A percentile compares a stretch with the other conserved stretches of the same genome.
Conservation (phyloP, 202 grass and related monocot species). For the Setaria viridis region DNA sequence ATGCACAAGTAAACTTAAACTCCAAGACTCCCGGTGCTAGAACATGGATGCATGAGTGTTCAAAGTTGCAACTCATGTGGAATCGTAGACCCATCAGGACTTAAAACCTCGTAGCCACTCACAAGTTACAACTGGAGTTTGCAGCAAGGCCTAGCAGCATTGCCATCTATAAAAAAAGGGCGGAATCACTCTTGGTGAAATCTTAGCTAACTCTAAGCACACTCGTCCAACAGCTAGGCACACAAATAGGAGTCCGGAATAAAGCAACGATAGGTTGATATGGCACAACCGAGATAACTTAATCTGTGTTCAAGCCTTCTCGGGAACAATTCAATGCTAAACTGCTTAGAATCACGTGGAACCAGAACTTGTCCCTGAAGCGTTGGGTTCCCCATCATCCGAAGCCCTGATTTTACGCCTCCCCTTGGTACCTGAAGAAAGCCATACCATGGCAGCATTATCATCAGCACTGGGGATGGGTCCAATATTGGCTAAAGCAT, state of each 20-base stretch:
- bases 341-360: not conserved
- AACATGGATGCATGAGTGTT: too few species aligned
- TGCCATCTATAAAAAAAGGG: not conserved
- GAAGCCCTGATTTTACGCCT: not conserved
- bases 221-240: not conserved
- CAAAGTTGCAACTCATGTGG: too few species aligned
- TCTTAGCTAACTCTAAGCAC: not conserved
- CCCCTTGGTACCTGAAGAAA: not conserved
- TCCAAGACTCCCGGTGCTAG: not conserved
- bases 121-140: too few species aligned
- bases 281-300: not conserved
- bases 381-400: not conserved
- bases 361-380: not conserved
- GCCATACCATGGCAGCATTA: not conserved
- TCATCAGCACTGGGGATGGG: not conserved
- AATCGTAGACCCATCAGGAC: too few species aligned
- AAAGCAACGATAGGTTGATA: too few species aligned
- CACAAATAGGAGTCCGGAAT: not conserved
- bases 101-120: too few species aligned
- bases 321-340: too few species aligned
- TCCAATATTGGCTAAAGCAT: not conserved
- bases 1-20: not conserved
- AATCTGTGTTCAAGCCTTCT: too few species aligned
- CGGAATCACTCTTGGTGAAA: not conserved
- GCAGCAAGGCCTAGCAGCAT: too few species aligned